These are phyloP conservation scores for Stramenopiles sp. DNA, from an alignment of 352 stramenopile species.

Conservation along the genomic window DNA sequence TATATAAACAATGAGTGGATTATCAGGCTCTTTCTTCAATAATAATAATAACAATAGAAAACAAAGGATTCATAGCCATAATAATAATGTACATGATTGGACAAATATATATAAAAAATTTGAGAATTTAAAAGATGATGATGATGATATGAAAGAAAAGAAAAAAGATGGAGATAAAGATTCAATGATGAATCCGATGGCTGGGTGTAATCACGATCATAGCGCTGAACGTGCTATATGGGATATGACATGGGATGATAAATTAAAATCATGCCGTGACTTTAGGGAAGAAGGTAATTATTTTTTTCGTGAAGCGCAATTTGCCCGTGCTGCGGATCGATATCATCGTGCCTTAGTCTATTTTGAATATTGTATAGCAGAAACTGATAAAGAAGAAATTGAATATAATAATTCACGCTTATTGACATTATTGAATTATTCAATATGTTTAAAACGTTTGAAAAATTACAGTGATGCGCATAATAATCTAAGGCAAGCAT, in stretches of 20 bases:
- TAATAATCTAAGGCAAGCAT: not conserved
- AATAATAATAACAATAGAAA: too few relatives aligned
- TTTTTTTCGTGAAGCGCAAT: conserved; percentile 7
- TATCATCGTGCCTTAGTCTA: not conserved
- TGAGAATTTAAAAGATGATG: not conserved
- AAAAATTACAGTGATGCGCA: not conserved
- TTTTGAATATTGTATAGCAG: conserved; percentile 1
- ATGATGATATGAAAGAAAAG: not conserved
- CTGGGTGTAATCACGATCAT: conserved; percentile 1
- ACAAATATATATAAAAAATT: conserved; percentile 7
- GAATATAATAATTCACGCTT: not conserved
- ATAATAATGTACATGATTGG: too few relatives aligned
- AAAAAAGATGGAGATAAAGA: conserved; percentile 7
- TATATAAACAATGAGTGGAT: too few relatives aligned
- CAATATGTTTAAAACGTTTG: not conserved
- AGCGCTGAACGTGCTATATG: conserved; percentile 2
- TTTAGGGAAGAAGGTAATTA: conserved; percentile 4
- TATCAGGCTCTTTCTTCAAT: too few relatives aligned
- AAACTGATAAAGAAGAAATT: not conserved
- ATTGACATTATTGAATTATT: not conserved
- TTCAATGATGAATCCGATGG: not conserved
- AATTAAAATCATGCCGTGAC: not conserved
- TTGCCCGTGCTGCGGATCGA: not conserved
- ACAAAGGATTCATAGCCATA: too few relatives aligned
- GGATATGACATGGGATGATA: not conserved